These are phyloP conservation scores for Naegleria lovaniensis DNA, from an alignment of 208 protist species.

Conservation along the genomic window DNA sequence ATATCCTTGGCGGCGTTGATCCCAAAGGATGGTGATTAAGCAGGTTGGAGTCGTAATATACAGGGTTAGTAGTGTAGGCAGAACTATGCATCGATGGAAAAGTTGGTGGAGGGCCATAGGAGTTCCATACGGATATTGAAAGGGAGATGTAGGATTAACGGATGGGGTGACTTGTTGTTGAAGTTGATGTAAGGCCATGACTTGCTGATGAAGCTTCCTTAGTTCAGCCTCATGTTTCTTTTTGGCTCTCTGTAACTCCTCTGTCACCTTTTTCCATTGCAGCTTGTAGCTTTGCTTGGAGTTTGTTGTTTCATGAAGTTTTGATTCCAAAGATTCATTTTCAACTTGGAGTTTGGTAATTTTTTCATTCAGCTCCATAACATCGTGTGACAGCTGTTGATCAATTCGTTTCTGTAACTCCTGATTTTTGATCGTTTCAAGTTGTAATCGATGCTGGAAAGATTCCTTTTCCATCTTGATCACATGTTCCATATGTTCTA, in stretches of 20 bases:
- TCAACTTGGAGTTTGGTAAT: background rate
- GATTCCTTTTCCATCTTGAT: background rate
- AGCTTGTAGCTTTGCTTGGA: slow-evolving; percentile 15
- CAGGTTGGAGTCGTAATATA: background rate
- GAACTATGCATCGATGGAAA: background rate
- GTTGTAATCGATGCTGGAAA: background rate
- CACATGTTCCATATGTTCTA: slow-evolving; percentile 8
- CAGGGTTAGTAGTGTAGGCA: background rate
- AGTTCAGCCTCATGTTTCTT: background rate
- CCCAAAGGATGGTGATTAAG: background rate
- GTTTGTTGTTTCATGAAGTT: background rate
- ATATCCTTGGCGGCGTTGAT: too few species aligned
- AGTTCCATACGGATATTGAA: background rate
- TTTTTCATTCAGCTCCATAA: background rate
- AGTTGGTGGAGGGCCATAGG: background rate
- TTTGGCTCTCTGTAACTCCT: background rate
- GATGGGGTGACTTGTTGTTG: background rate
- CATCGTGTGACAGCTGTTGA: background rate
- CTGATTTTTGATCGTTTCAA: background rate
- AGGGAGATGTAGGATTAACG: background rate
- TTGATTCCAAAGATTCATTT: background rate
- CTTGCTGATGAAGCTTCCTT: background rate
- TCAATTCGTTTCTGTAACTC: slow-evolving; percentile 14
- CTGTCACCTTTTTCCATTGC: background rate
- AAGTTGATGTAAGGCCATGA: background rate